Evolutionary conservation across 1,284 basidiomycete species (phyloP).

Genomic region (Tranzscheliella williamsii): DNA sequence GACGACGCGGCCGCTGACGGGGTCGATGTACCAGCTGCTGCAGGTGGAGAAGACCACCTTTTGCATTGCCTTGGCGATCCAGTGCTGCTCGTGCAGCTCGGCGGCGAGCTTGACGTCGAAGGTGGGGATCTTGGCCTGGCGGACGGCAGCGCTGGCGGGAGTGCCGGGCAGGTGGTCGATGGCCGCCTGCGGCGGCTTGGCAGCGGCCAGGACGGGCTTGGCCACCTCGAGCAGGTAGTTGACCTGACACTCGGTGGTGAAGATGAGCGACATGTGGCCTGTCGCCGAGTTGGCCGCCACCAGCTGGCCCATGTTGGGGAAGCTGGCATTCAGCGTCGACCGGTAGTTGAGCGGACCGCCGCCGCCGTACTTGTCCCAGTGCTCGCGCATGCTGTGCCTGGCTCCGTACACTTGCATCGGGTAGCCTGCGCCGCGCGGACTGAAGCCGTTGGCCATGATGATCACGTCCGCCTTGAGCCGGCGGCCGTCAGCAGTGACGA

Average conservation of each 20-base stretch:
- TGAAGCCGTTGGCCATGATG: conserved; percentile 57
- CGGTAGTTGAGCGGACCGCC: conserved; percentile 51
- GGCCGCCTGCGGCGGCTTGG: conserved; percentile 17
- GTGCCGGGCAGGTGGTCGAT: conserved; percentile 44
- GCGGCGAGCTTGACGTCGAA: conserved; percentile 51
- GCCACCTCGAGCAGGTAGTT: conserved; percentile 43
- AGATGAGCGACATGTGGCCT: conserved; percentile 53
- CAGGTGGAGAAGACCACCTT: conserved; percentile 48
- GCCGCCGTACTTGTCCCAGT: conserved; percentile 50
- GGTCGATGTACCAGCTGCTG: conserved; percentile 55
- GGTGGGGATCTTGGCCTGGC: conserved; percentile 31
- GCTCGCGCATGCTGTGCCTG: conserved; percentile 37
- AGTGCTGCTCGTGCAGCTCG: conserved; percentile 52
- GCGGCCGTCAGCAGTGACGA: conserved; percentile 46
- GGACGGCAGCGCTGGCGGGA: conserved; percentile 1
- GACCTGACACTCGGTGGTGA: conserved; percentile 50
- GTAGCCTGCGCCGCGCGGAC: conserved; percentile 38
- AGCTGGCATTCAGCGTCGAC: conserved; percentile 41
- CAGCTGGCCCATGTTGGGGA: conserved; percentile 56
- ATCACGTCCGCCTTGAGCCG: conserved; percentile 57
- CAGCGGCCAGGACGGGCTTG: conserved; percentile 37
- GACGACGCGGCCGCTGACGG: conserved; percentile 40
- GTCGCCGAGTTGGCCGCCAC: conserved; percentile 55
- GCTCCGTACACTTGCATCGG: conserved; percentile 48
- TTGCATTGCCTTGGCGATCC: conserved; percentile 49